Percentiles rank a stretch among this genome's conserved stretches.
Conservation (phyloP, 441 rosid species). For the Kokia cookei region DNA sequence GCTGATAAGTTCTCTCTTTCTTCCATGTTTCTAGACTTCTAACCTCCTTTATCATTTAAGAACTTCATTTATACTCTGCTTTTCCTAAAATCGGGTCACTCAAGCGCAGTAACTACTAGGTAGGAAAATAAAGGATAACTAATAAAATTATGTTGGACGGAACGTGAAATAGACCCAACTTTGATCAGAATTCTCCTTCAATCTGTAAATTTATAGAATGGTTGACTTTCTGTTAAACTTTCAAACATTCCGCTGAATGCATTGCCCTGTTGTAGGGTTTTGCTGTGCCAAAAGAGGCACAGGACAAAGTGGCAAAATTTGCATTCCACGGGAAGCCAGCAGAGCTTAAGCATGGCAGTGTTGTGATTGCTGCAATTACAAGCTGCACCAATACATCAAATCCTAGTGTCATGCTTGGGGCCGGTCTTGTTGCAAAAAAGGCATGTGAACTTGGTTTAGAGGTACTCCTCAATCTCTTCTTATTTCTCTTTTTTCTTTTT, state of each 20-base stretch:
- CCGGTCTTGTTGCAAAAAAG: constrained; percentile 97
- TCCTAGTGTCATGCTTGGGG: constrained; percentile 99
- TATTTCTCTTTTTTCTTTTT: neutral
- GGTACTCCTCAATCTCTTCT: constrained; percentile 26
- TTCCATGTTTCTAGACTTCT: neutral
- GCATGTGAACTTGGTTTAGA: constrained; percentile 93
- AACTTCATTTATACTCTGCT: neutral
- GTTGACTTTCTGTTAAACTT: neutral
- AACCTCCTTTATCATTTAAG: neutral
- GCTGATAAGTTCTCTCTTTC: neutral
- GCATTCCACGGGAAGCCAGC: constrained; percentile 83
- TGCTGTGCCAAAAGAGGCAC: constrained; percentile 87
- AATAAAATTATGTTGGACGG: neutral
- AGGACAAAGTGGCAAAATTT: constrained; percentile 71
- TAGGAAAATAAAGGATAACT: neutral
- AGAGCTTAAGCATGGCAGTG: constrained; percentile 93
- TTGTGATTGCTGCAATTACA: constrained; percentile 98
- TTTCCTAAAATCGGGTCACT: neutral
- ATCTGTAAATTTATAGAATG: neutral
- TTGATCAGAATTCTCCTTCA: neutral
- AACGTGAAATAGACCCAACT: neutral
- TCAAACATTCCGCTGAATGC: neutral
- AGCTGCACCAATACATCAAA: constrained; percentile 99
- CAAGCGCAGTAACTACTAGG: neutral
- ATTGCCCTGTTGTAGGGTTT: constrained; percentile 56